Percentiles rank a stretch among this genome's conserved stretches.
These are phyloP conservation scores for Besnoitia besnoiti DNA, from an alignment of 169 alveolate genomes.

Conservation along the genomic window DNA sequence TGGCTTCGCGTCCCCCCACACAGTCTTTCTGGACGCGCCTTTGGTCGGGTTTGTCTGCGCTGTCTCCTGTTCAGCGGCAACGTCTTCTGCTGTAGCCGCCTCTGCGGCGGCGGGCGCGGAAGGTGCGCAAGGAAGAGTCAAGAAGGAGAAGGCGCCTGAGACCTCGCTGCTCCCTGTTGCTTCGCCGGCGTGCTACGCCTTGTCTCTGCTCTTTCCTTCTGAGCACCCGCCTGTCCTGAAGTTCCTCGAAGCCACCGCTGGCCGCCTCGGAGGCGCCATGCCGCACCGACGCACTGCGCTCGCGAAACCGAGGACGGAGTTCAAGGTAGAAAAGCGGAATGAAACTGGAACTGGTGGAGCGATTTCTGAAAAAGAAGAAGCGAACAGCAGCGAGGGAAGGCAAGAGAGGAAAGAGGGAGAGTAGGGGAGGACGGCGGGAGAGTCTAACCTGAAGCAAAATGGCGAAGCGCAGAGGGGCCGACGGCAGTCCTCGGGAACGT, in stretches of 20 bases:
- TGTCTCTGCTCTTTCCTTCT: neutral
- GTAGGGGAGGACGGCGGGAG: too few relatives aligned
- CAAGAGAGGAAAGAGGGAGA: too few relatives aligned
- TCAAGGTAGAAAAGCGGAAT: too few relatives aligned
- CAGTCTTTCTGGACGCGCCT: too few relatives aligned
- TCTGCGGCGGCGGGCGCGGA: neutral
- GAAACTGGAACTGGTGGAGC: too few relatives aligned
- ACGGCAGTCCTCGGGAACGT: too few relatives aligned
- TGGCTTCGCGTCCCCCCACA: too few relatives aligned
- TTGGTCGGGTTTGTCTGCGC: neutral
- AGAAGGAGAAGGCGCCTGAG: neutral
- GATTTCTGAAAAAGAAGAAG: too few relatives aligned
- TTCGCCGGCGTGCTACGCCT: constrained; percentile 3
- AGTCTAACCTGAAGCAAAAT: too few relatives aligned
- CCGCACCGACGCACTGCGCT: constrained; percentile 45
- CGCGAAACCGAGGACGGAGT: constrained; percentile 78
- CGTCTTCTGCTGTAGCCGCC: constrained; percentile 17
- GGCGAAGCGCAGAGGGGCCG: too few relatives aligned
- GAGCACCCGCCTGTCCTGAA: neutral
- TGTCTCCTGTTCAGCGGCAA: neutral
- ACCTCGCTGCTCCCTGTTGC: neutral
- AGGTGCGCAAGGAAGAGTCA: neutral
- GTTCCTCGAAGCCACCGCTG: constrained; percentile 4
- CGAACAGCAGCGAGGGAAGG: too few relatives aligned
- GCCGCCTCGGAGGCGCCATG: constrained; percentile 15